A percentile compares a stretch with the other conserved stretches of the same genome.
Conservation (phyloP, 768 basidiomycete species). For the Floccularia luteovirens region DNA sequence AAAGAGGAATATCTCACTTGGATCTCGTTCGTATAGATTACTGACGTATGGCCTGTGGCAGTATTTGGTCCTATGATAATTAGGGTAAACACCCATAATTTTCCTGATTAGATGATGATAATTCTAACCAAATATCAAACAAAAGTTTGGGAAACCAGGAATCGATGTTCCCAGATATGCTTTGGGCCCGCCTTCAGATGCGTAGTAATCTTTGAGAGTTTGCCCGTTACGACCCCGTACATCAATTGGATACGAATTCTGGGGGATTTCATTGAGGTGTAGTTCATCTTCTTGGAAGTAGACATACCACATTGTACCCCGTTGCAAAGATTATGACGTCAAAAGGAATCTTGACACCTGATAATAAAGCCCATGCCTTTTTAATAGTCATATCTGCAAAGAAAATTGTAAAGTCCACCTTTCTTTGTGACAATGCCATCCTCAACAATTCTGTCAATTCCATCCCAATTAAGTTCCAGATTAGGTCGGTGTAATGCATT, state of each 20-base stretch:
- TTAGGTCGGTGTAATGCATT: conserved; percentile 35
- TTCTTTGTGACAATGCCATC: conserved; percentile 33
- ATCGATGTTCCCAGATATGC: conserved; percentile 36
- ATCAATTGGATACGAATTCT: conserved; percentile 26
- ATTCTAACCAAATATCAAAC: conserved; percentile 25
- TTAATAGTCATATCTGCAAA: not conserved
- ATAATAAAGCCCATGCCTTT: not conserved
- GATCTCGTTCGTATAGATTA: conserved; percentile 34
- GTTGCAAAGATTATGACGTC: conserved; percentile 34
- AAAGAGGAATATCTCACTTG: conserved; percentile 19
- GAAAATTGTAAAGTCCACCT: conserved; percentile 16
- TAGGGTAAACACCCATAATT: not conserved
- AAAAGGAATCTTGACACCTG: conserved; percentile 23
- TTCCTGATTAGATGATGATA: not conserved
- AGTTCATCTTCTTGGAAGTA: not conserved
- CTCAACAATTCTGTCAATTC: conserved; percentile 27
- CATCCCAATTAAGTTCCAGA: conserved; percentile 33
- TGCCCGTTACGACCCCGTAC: conserved; percentile 20
- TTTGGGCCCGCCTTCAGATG: conserved; percentile 28
- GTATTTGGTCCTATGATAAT: conserved; percentile 32
- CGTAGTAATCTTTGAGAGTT: conserved; percentile 32
- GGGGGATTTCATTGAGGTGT: not conserved
- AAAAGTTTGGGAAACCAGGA: conserved; percentile 41
- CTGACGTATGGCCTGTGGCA: conserved; percentile 34
- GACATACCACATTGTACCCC: conserved; percentile 21